Conservation (phyloP, 179 eudicot species). For the Silene noctiflora region DNA sequence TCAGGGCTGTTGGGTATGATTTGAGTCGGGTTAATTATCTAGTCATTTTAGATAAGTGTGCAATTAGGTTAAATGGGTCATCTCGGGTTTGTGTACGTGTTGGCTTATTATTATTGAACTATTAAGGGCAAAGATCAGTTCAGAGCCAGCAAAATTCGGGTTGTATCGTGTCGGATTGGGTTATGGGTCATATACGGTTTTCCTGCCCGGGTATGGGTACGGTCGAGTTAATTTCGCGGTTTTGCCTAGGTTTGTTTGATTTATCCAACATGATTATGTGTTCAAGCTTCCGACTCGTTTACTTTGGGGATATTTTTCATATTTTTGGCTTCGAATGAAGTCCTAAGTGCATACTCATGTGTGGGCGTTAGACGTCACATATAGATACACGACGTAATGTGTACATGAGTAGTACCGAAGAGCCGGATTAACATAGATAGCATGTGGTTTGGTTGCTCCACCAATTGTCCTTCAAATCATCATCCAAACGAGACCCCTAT, state of each 20-base stretch:
- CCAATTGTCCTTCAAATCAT: constrained; percentile 16
- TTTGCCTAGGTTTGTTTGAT: too few species aligned
- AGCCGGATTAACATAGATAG: not conserved
- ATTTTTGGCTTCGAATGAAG: not conserved
- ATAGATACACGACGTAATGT: not conserved
- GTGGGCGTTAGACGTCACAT: not conserved
- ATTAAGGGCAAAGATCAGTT: too few species aligned
- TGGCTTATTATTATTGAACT: too few species aligned
- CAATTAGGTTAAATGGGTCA: not conserved
- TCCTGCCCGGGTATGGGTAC: not conserved
- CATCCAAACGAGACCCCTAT: constrained; percentile 15
- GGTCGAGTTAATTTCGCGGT: not conserved
- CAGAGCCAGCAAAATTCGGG: too few species aligned
- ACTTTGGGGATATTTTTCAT: not conserved
- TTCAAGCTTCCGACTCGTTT: not conserved
- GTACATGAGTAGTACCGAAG: not conserved
- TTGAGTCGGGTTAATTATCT: not conserved
- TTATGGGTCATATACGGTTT: too few species aligned
- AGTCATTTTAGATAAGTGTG: not conserved
- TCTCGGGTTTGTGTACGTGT: not conserved
- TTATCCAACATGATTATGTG: too few species aligned
- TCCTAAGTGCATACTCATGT: not conserved
- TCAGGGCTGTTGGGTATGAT: not conserved
- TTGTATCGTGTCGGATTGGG: not conserved
- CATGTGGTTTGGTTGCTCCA: constrained; percentile 6